phyloP scores from a whole-genome alignment of 495 filamentous ascomycete genomes.

The Penicillium ochrochloron region DNA sequence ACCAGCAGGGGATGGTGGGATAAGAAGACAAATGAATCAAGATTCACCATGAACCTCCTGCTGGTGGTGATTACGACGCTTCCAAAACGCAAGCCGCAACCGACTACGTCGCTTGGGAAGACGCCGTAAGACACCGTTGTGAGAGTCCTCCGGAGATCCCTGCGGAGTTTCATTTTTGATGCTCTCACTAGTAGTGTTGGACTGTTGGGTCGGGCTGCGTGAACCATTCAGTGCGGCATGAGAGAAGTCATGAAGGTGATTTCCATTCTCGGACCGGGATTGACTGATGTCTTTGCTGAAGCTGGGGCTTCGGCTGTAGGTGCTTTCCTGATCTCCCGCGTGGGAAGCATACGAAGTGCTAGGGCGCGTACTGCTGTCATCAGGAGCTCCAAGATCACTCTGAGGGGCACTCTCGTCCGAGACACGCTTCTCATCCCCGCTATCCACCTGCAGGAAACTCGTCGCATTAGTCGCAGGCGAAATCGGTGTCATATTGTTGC shows the following conservation, averaged over 20 bases:
- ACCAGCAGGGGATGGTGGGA: neutral
- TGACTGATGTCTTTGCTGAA: constrained; percentile 20
- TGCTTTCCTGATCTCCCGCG: constrained; percentile 26
- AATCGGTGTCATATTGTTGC: constrained; percentile 50
- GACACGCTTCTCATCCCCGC: constrained; percentile 49
- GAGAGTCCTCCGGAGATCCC: constrained; percentile 26
- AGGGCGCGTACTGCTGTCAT: constrained; percentile 37
- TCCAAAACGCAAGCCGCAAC: constrained; percentile 53
- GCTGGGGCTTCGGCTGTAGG: constrained; percentile 25
- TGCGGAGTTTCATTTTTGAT: constrained; percentile 31
- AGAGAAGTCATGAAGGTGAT: constrained; percentile 37
- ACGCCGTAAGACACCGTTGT: constrained; percentile 26
- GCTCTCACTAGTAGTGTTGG: constrained; percentile 38
- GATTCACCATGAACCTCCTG: constrained; percentile 46
- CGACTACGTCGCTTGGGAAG: constrained; percentile 49
- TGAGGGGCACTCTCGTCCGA: constrained; percentile 37
- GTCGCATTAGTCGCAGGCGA: constrained; percentile 58
- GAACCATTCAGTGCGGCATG: constrained; percentile 31
- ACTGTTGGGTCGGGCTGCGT: constrained; percentile 38
- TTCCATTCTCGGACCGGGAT: constrained; percentile 32
- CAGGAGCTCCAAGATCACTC: constrained; percentile 33
- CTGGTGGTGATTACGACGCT: constrained; percentile 43
- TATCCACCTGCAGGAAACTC: constrained; percentile 55
- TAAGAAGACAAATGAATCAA: constrained; percentile 25
- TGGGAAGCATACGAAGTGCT: constrained; percentile 36